Base-by-base conservation (phyloP, 306 rosid species). In the Oxytropis ochrocephala region DNA sequence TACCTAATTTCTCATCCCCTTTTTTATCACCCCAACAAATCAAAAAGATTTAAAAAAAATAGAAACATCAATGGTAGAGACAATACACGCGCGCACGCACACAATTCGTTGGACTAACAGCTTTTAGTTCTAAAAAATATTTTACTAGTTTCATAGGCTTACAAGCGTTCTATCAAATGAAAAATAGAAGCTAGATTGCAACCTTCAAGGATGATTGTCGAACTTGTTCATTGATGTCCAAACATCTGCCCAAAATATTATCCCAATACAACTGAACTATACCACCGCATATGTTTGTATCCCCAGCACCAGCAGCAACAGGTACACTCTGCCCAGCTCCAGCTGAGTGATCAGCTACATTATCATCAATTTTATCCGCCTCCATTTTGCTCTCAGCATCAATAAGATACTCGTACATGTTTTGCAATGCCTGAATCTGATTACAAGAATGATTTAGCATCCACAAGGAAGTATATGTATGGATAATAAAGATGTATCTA, bases 301-400 rank as follows among this genome's bases (percentile, higher is more conserved):
- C 99, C 62, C 99, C 99, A 2, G 99, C 99, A 62, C 99, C 99
- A 0, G 97, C 97, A 85, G 99, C 99, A 81, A 91, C 99, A 46
- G 99, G 96, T 50, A 94, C 99, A 70, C 73, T 82, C 56, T 85
- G 80, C 68, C 84, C 88, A 44, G 85, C 89, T 79, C 87, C 92
- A 29, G 72, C 85, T 44, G 92, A 49, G 75, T 50, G 68, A 41
- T 80, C 61, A 55, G 79, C 78, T 59, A 53, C 81, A 57, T 77
- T 77, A 36, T 82, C 79, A 78, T 78, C 60, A 42, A 81, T 64
- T 48, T 80, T 72, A 59, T 82, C 97, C 56, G 82, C 69, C 80
- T 79, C 97, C 97, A 94, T 74, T 85, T 87, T 83, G 86, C 87
- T 80, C 83, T 94, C 99, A 70, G 99, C 90, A 80, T 91, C 97